Percentiles rank a stretch among this genome's conserved stretches.
phyloP scores from a whole-genome alignment of 768 basidiomycete species.

The Auriscalpium orientale region DNA sequence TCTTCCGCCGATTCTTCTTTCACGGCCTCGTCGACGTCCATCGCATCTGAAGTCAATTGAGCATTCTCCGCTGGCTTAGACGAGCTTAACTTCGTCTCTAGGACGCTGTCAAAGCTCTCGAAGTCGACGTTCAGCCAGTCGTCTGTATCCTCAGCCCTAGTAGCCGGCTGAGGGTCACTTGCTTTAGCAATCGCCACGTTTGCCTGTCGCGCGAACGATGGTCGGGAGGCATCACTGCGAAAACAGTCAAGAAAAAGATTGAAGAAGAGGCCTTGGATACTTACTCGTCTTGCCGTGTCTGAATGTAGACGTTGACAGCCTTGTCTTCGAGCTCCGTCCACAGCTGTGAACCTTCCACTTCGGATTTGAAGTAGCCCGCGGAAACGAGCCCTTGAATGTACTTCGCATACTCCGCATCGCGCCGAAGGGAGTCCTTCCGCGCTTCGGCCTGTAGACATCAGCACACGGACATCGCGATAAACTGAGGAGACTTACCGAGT shows the following conservation, averaged over 20 bases:
- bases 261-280: constrained; percentile 22
- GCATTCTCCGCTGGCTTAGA: constrained; percentile 10
- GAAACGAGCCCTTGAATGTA: constrained; percentile 63
- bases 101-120: constrained; percentile 65
- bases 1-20: constrained; percentile 35
- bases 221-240: constrained; percentile 49
- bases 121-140: constrained; percentile 82
- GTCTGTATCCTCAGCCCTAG: constrained; percentile 61
- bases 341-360: constrained; percentile 65
- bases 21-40: constrained; percentile 40
- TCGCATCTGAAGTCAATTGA: constrained; percentile 25
- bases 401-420: constrained; percentile 57
- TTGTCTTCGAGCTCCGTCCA: constrained; percentile 72
- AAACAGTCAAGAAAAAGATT: background rate
- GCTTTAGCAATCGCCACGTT: constrained; percentile 51
- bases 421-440: constrained; percentile 57
- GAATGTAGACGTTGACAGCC: constrained; percentile 61
- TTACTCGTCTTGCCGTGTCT: constrained; percentile 59
- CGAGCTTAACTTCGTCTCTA: constrained; percentile 37
- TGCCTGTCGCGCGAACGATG: constrained; percentile 70
- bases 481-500: constrained; percentile 37
- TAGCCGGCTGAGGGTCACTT: constrained; percentile 20
- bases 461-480: background rate
- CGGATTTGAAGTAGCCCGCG: constrained; percentile 70
- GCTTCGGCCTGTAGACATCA: constrained; percentile 43